Conservation (phyloP, 768 basidiomycete species). For the Cyathus striatus region DNA sequence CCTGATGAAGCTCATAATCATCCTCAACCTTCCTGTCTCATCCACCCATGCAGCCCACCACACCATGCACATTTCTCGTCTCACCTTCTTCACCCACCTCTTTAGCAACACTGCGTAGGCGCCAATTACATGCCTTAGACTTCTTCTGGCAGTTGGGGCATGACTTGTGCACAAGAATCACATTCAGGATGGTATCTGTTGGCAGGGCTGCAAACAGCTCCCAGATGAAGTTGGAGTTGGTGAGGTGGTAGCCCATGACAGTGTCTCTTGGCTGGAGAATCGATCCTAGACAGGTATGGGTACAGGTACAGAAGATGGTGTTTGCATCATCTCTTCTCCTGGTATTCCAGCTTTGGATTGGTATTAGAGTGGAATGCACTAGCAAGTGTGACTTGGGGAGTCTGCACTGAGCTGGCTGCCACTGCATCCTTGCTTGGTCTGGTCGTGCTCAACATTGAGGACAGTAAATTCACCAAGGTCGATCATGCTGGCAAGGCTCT, state of each 20-base stretch:
- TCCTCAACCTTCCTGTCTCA: conserved; percentile 92
- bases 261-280: conserved; percentile 92
- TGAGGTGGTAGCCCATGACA: conserved; percentile 85
- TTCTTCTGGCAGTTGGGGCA: conserved; percentile 95
- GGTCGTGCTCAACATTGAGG: conserved; percentile 85
- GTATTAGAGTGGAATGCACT: conserved; percentile 63
- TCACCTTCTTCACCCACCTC: conserved; percentile 87
- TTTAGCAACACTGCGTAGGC: conserved; percentile 87
- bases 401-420: conserved; percentile 73
- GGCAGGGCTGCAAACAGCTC: conserved; percentile 72
- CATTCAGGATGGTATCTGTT: conserved; percentile 72
- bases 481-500: conserved; percentile 71
- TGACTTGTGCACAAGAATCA: conserved; percentile 91
- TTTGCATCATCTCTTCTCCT: conserved; percentile 39
- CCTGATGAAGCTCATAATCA: conserved; percentile 89
- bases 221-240: conserved; percentile 90
- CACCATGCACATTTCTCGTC: conserved; percentile 69
- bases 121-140: conserved; percentile 79
- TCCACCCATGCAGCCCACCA: conserved; percentile 88
- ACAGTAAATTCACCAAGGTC: conserved; percentile 95
- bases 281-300: conserved; percentile 92
- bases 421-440: conserved; percentile 56
- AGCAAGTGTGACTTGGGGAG: conserved; percentile 86
- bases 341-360: conserved; percentile 18
- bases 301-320: conserved; percentile 84